These are phyloP conservation scores for Hypoxylon lienhwacheense DNA, from an alignment of 495 filamentous ascomycete species.

Conservation along the genomic window DNA sequence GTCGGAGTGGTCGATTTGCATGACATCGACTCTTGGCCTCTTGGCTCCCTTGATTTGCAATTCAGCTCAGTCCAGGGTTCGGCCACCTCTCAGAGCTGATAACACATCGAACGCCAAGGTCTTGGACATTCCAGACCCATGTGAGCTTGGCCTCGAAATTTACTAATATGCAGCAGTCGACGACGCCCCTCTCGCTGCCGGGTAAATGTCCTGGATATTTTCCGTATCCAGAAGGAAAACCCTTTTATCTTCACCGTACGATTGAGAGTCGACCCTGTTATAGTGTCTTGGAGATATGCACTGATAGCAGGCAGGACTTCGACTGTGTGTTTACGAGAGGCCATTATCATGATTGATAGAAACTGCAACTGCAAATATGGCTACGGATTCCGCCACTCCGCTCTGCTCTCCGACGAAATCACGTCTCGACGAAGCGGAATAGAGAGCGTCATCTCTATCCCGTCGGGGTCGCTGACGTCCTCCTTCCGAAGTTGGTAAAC, in stretches of 20 bases:
- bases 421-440: background rate
- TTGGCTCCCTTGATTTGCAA: conserved; percentile 27
- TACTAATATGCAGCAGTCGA: conserved; percentile 5
- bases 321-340: conserved; percentile 4
- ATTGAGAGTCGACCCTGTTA: background rate
- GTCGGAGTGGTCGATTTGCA: conserved; percentile 12
- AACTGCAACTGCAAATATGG: conserved; percentile 18
- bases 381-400: conserved; percentile 12
- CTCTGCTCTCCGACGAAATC: background rate
- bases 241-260: background rate
- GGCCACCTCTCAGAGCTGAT: conserved; percentile 21
- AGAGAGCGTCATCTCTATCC: conserved; percentile 14
- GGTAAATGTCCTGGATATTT: conserved; percentile 24
- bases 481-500: conserved; percentile 31
- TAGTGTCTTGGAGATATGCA: too few species aligned
- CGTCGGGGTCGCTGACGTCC: conserved; percentile 3
- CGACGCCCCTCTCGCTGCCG: conserved; percentile 12
- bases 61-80: conserved; percentile 25
- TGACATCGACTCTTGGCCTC: conserved; percentile 8
- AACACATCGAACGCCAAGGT: conserved; percentile 24
- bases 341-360: conserved; percentile 5
- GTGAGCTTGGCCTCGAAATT: conserved; percentile 19
- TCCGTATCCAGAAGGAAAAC: conserved; percentile 7
- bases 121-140: conserved; percentile 23
- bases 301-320: background rate